Percentiles rank a stretch among this genome's conserved stretches.
Conservation (phyloP, 139 green algal genomes). For the Chlorella sp. region DNA sequence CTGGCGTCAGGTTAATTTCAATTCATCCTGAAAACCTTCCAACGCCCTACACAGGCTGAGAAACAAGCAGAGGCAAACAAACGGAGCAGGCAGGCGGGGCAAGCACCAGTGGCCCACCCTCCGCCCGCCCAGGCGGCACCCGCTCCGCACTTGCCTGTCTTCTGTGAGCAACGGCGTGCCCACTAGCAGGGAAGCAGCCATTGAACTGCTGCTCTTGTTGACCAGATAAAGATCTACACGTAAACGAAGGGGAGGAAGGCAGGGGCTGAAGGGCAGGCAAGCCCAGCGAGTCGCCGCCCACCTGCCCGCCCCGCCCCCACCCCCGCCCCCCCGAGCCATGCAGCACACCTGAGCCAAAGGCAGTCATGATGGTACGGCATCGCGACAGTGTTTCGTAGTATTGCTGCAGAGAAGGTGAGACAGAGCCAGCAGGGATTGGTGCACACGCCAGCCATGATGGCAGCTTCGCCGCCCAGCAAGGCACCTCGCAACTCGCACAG, state of each 20-base stretch:
- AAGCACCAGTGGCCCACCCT: background rate
- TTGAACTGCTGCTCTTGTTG: slow-evolving; percentile 3
- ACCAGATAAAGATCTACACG: background rate
- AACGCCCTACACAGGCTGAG: too few relatives aligned
- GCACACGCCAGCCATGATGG: too few relatives aligned
- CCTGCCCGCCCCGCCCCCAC: too few relatives aligned
- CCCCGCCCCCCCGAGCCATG: too few relatives aligned
- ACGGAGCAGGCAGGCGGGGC: background rate
- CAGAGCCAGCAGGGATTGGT: too few relatives aligned
- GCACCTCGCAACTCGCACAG: too few relatives aligned
- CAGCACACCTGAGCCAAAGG: slow-evolving; percentile 5
- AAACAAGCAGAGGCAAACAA: background rate
- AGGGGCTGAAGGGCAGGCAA: background rate
- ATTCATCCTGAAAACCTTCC: too few relatives aligned
- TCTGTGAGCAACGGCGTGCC: background rate
- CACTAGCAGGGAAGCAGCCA: background rate
- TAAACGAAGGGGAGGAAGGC: background rate
- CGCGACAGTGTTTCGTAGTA: slow-evolving; percentile 10
- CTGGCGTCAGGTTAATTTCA: too few relatives aligned
- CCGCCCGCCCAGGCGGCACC: too few relatives aligned
- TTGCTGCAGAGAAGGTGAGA: background rate
- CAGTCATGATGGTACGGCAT: slow-evolving; percentile 14
- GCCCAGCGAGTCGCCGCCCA: too few relatives aligned
- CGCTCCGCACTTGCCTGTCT: background rate
- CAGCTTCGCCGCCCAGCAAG: too few relatives aligned